These are phyloP conservation scores for Cubamyces lactineus DNA, from an alignment of 768 basidiomycete species.

Conservation along the genomic window DNA sequence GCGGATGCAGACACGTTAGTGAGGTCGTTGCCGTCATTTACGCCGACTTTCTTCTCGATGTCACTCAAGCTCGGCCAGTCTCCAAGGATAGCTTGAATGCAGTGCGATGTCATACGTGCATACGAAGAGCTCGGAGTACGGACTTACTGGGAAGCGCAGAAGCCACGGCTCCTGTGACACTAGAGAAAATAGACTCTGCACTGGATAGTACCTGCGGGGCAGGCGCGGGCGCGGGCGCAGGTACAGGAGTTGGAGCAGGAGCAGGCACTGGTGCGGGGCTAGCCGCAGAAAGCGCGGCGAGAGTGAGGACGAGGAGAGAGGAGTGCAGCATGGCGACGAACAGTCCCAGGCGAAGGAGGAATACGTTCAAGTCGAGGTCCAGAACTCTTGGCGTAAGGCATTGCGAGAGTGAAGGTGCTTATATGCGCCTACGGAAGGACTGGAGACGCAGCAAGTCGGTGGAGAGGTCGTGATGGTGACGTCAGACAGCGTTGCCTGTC, in stretches of 20 bases:
- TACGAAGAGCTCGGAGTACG: not conserved
- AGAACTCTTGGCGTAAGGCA: too few species aligned
- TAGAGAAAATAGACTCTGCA: slow-evolving; percentile 16
- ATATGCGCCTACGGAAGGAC: too few species aligned
- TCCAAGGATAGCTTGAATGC: slow-evolving; percentile 23
- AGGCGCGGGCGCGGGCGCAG: slow-evolving; percentile 11
- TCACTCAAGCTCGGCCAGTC: slow-evolving; percentile 28
- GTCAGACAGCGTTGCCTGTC: too few species aligned
- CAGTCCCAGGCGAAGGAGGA: too few species aligned
- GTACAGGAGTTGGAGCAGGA: slow-evolving; percentile 4
- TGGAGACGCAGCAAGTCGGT: too few species aligned
- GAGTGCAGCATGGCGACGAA: not conserved
- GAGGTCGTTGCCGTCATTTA: slow-evolving; percentile 24
- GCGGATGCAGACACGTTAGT: slow-evolving; percentile 26
- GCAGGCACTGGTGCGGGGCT: slow-evolving; percentile 12
- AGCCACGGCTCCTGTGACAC: slow-evolving; percentile 19
- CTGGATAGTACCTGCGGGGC: slow-evolving; percentile 11
- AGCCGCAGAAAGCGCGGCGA: slow-evolving; percentile 1
- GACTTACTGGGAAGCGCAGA: slow-evolving; percentile 19
- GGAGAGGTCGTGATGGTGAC: too few species aligned
- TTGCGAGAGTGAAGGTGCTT: too few species aligned
- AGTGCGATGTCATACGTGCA: not conserved
- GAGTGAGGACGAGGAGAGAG: slow-evolving; percentile 3
- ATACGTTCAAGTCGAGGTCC: too few species aligned
- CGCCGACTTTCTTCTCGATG: slow-evolving; percentile 30